Evolutionary conservation across 257 asterid species (phyloP).

Genomic region (Cordia subcordata): DNA sequence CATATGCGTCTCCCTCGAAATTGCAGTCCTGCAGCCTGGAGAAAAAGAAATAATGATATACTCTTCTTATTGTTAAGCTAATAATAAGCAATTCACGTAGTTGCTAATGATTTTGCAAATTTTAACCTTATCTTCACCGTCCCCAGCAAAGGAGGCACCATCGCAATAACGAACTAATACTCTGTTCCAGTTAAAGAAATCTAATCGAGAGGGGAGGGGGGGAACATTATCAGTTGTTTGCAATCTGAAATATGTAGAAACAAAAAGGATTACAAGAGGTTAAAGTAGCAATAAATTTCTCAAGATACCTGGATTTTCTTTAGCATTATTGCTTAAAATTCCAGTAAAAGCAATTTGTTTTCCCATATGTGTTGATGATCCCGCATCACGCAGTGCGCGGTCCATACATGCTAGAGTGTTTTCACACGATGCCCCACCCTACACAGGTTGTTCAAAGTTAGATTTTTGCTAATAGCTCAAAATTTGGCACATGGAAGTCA

Average conservation of each 20-base stretch:
- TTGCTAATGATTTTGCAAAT: neutral
- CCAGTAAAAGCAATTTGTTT: conserved; percentile 67
- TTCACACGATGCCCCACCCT: conserved; percentile 99
- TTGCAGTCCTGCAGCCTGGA: conserved; percentile 69
- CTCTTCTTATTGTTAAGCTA: no score
- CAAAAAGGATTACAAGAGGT: neutral
- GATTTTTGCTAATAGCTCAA: neutral
- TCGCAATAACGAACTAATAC: conserved; percentile 92
- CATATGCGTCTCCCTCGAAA: conserved; percentile 88
- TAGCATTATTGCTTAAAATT: conserved; percentile 77
- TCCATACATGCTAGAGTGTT: conserved; percentile 56
- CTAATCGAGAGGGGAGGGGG: conserved; percentile 36
- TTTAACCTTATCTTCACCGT: conserved; percentile 68
- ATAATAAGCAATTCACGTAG: neutral
- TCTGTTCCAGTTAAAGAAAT: conserved; percentile 96
- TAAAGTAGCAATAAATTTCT: neutral
- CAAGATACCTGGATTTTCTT: conserved; percentile 81
- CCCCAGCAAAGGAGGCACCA: conserved; percentile 95
- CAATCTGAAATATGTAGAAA: neutral
- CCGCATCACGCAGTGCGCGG: conserved; percentile 75
- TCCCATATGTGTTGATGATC: conserved; percentile 77
- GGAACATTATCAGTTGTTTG: neutral
- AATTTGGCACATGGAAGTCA: neutral
- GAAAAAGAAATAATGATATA: neutral
- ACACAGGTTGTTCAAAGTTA: conserved; percentile 9